Base-by-base conservation (phyloP, 805 yeast species). In the Metschnikowia cerradonensis region DNA sequence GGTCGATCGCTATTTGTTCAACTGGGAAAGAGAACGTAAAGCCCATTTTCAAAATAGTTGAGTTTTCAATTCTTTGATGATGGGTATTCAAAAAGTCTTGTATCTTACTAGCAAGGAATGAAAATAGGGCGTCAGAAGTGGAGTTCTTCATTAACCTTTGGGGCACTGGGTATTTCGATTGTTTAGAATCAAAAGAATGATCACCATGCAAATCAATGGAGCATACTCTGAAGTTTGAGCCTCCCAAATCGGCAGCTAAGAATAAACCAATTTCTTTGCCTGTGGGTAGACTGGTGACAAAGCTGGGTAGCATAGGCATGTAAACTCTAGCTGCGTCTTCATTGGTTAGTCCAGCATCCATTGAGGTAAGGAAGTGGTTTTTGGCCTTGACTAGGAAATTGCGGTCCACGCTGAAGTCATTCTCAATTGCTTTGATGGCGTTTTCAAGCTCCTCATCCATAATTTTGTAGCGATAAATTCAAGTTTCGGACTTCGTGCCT, bases 1-100 rank as follows among this genome's bases (percentile, higher is more conserved):
- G 73, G 64, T 83, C 80, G 58, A 94, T 72, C 2, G 90, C 86
- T 22, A 87, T 82, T 71, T 92, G 99, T 54, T 85, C 79, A 31
- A 90, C 90, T 2, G 99, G 99, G 77, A 91, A 92, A 11, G 94
- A 84, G 65, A 92, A 92, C 1, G 98, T 92, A 74, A 94, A 90
- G 1, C 98, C 98, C 72, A 92, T 67, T 62, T 86, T 87, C 66
- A 88, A 77, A 22, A 61, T 59, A 13, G 55, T 53, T 6, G 58
- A 45, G 14, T 51, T 66, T 59, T 38, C 60, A 57, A 41, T 68
- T 34, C 79, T 84, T 5, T 70, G 66, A 66, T 90, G 96, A 63
- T 87, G 84, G 52, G 80, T 78, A 20, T 72, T 66, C 59, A 94
- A 71, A 65, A 94, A 94, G 2, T 70, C 70, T 38, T 77, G 71